Evolutionary conservation across 2,329 filamentous ascomycete genomes (phyloP).

Genomic region (Ascosphaera acerosa): DNA sequence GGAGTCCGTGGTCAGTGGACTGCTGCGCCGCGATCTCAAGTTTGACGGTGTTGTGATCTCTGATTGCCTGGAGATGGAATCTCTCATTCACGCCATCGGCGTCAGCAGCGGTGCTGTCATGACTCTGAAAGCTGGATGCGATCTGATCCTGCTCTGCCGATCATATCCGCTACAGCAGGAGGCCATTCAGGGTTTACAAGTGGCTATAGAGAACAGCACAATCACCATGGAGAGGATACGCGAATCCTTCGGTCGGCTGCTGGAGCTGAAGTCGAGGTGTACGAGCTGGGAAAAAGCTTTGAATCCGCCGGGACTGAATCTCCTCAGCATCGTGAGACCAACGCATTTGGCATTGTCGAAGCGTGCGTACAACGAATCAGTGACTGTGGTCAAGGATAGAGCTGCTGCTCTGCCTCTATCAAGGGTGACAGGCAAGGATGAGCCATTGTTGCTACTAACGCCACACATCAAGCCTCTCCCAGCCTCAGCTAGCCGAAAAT

Average conservation of each 20-base stretch:
- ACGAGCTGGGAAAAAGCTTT: slow-evolving; percentile 80
- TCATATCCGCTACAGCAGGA: slow-evolving; percentile 76
- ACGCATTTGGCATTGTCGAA: slow-evolving; percentile 59
- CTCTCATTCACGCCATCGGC: slow-evolving; percentile 84
- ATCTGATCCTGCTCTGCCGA: slow-evolving; percentile 68
- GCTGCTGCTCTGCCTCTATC: slow-evolving; percentile 62
- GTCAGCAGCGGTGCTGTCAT: slow-evolving; percentile 91
- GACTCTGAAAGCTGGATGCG: slow-evolving; percentile 90
- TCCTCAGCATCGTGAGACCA: slow-evolving; percentile 58
- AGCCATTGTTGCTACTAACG: slow-evolving; percentile 72
- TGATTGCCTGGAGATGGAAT: slow-evolving; percentile 92
- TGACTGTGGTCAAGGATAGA: slow-evolving; percentile 78
- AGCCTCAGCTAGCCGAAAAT: slow-evolving; percentile 59
- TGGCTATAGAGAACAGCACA: slow-evolving; percentile 75
- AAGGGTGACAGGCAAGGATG: slow-evolving; percentile 54
- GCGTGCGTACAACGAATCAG: slow-evolving; percentile 72
- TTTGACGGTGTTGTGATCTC: slow-evolving; percentile 87
- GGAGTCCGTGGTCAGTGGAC: slow-evolving; percentile 74
- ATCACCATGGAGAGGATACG: slow-evolving; percentile 58
- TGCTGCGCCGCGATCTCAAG: slow-evolving; percentile 65
- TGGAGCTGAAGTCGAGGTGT: slow-evolving; percentile 59
- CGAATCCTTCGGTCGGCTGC: slow-evolving; percentile 52
- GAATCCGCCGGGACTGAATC: slow-evolving; percentile 54
- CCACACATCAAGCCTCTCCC: slow-evolving; percentile 81
- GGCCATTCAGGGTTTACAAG: slow-evolving; percentile 67